phyloP scores from a whole-genome alignment of 768 basidiomycete genomes.

The Tylopilus intermedius region DNA sequence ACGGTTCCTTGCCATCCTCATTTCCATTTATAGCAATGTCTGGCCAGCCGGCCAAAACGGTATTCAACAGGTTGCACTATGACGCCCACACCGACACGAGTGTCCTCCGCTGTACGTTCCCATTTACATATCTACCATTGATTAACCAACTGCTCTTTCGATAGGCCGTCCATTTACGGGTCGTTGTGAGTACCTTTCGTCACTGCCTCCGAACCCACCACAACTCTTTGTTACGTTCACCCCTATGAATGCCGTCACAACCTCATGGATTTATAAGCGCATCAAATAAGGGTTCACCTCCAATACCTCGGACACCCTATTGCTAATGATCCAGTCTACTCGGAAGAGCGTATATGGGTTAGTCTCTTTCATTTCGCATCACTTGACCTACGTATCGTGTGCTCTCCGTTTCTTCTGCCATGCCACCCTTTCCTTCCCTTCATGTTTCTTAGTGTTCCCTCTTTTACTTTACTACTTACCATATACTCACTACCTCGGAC shows the following conservation, averaged over 20 bases:
- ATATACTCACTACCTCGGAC: constrained; percentile 2
- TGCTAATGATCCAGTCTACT: constrained; percentile 93
- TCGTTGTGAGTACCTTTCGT: constrained; percentile 58
- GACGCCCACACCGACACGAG: constrained; percentile 77
- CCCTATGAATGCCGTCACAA: constrained; percentile 5
- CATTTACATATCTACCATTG: neutral
- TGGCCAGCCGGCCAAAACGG: constrained; percentile 74
- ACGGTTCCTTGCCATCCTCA: constrained; percentile 3
- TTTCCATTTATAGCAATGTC: neutral
- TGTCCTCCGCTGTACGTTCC: constrained; percentile 69
- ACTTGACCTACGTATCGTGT: neutral
- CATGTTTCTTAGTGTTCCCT: neutral
- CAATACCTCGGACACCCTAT: constrained; percentile 93
- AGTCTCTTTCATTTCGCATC: constrained; percentile 9
- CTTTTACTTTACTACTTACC: neutral
- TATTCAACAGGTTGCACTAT: constrained; percentile 80
- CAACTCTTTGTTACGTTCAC: neutral
- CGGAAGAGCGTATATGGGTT: constrained; percentile 74
- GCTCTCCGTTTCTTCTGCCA: neutral
- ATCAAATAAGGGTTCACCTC: constrained; percentile 95
- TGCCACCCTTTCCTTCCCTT: neutral
- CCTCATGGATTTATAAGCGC: constrained; percentile 48
- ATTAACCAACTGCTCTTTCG: constrained; percentile 3
- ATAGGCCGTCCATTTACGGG: constrained; percentile 86
- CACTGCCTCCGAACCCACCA: neutral